Evolutionary conservation across 257 asterid genomes (phyloP).

Genomic region (Agastache rugosa): DNA sequence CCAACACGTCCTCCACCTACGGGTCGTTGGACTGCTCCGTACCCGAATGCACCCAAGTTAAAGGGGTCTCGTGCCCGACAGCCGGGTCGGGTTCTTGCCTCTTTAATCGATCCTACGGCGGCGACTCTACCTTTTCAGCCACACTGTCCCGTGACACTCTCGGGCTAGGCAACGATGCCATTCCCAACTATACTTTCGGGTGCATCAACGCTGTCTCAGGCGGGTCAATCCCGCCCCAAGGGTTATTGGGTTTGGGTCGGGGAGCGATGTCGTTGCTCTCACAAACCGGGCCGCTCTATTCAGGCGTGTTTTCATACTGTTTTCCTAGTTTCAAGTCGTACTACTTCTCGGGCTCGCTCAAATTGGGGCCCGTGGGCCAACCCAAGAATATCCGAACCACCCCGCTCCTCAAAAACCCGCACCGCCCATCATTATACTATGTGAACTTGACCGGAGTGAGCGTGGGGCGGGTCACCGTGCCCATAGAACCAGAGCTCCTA

Average conservation of each 20-base stretch:
- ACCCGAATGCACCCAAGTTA: constrained; percentile 72
- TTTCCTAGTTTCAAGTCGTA: constrained; percentile 82
- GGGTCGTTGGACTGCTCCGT: constrained; percentile 64
- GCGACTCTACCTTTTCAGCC: constrained; percentile 70
- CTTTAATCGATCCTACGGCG: constrained; percentile 80
- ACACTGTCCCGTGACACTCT: constrained; percentile 74
- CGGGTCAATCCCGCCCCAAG: constrained; percentile 77
- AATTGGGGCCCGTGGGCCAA: constrained; percentile 80
- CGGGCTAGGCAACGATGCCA: constrained; percentile 52
- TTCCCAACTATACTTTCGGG: constrained; percentile 77
- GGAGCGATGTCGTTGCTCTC: constrained; percentile 81
- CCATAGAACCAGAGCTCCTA: constrained; percentile 65
- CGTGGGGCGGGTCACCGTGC: constrained; percentile 69
- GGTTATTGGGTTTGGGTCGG: constrained; percentile 83
- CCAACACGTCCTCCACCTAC: constrained; percentile 69
- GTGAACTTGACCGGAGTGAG: constrained; percentile 84
- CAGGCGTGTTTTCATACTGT: constrained; percentile 83
- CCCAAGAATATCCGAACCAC: constrained; percentile 76
- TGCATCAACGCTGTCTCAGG: constrained; percentile 71
- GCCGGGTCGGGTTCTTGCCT: constrained; percentile 59
- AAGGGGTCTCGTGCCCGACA: constrained; percentile 65
- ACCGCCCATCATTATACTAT: constrained; percentile 76
- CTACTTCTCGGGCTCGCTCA: constrained; percentile 90
- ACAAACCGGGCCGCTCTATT: constrained; percentile 67
- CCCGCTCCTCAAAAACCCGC: constrained; percentile 83